Percentiles rank a stretch among this genome's conserved stretches.
phyloP scores from a whole-genome alignment of 1,139 yeast species.

The Lodderomyces beijingensis region DNA sequence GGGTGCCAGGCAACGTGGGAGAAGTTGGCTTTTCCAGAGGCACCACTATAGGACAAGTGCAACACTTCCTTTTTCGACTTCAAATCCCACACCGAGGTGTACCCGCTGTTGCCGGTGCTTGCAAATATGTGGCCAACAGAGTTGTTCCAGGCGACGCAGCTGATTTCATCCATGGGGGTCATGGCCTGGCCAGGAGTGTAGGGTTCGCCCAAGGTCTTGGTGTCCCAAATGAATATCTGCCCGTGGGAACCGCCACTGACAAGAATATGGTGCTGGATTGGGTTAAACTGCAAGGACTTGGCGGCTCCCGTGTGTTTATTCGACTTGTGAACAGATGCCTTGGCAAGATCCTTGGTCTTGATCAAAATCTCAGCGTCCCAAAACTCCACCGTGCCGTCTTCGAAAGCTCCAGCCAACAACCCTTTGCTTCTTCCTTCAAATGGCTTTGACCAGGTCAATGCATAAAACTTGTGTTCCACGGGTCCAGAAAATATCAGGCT shows the following conservation, averaged over 20 bases:
- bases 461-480: slow-evolving; percentile 65
- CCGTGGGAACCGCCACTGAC: slow-evolving; percentile 88
- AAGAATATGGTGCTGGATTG: slow-evolving; percentile 64
- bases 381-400: slow-evolving; percentile 72
- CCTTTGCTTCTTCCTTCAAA: slow-evolving; percentile 52
- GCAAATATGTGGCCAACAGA: slow-evolving; percentile 85
- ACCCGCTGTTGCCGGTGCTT: slow-evolving; percentile 77
- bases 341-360: slow-evolving; percentile 32
- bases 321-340: slow-evolving; percentile 46
- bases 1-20: slow-evolving; percentile 89
- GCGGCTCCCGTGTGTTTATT: slow-evolving; percentile 69
- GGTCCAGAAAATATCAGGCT: slow-evolving; percentile 40
- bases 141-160: slow-evolving; percentile 87
- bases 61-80: slow-evolving; percentile 84
- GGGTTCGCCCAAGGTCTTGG: slow-evolving; percentile 58
- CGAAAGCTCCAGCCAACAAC: slow-evolving; percentile 84
- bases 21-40: slow-evolving; percentile 54
- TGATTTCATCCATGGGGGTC: slow-evolving; percentile 79
- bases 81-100: slow-evolving; percentile 91
- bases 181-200: slow-evolving; percentile 72
- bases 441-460: slow-evolving; percentile 80
- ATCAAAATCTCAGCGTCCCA: slow-evolving; percentile 58
- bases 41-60: slow-evolving; percentile 65
- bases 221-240: slow-evolving; percentile 88
- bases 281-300: slow-evolving; percentile 72